Evolutionary conservation across 352 stramenopile species (phyloP).

Genomic region (Pilasporangium apinafurcum): DNA sequence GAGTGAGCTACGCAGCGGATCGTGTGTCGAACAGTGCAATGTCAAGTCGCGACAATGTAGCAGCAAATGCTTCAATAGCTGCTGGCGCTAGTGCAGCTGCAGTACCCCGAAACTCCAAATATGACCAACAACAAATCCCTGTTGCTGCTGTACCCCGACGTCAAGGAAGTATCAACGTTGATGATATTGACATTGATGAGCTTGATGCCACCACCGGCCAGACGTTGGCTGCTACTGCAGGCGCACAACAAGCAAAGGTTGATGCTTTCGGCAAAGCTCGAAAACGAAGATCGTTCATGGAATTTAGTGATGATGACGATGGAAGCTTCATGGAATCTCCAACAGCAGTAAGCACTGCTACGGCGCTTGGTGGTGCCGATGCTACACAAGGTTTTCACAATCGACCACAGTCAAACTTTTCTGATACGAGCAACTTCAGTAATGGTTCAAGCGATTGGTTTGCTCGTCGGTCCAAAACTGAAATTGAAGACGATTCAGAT

Average conservation of each 20-base stretch:
- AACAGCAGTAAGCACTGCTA: conserved; percentile 2
- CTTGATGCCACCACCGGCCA: conserved; percentile 12
- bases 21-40: background rate
- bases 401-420: conserved; percentile 35
- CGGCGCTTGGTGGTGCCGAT: background rate
- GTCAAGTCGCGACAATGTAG: no score
- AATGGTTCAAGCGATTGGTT: conserved; percentile 37
- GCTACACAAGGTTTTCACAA: conserved; percentile 10
- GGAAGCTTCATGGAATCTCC: conserved; percentile 11
- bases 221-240: background rate
- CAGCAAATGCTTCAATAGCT: no score
- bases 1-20: background rate
- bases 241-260: conserved; percentile 3
- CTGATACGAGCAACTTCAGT: conserved; percentile 27
- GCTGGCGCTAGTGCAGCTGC: conserved; percentile 1
- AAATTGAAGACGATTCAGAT: conserved; percentile 29
- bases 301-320: conserved; percentile 8
- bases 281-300: conserved; percentile 8
- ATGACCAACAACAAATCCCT: no score
- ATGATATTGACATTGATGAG: conserved; percentile 26
- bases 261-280: background rate
- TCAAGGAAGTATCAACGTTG: conserved; percentile 27
- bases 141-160: conserved; percentile 4
- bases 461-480: conserved; percentile 33
- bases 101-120: conserved; percentile 1